A percentile compares a stretch with the other conserved stretches of the same genome.
phyloP scores from a whole-genome alignment of 1,139 yeast genomes.

The Saccharomyces hybrid region DNA sequence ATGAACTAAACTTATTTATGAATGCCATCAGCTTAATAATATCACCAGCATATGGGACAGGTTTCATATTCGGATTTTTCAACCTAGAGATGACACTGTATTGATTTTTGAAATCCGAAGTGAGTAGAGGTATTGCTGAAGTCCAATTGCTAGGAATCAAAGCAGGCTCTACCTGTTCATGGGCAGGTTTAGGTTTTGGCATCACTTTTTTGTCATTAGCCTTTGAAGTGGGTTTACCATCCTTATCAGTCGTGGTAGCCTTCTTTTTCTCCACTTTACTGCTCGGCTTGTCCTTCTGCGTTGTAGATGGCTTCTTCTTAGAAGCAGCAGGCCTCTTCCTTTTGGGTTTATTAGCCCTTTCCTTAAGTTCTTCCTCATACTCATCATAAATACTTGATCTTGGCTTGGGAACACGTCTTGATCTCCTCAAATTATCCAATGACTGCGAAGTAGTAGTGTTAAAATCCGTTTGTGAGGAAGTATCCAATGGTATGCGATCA shows the following conservation, averaged over 20 bases:
- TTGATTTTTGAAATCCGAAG: slow-evolving; percentile 25
- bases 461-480: neutral
- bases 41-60: slow-evolving; percentile 42
- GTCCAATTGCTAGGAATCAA: slow-evolving; percentile 21
- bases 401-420: slow-evolving; percentile 1
- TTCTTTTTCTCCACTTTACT: neutral
- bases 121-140: slow-evolving; percentile 23
- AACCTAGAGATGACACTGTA: slow-evolving; percentile 27
- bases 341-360: neutral
- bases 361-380: neutral
- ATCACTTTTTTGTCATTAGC: neutral
- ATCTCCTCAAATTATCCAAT: neutral
- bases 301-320: slow-evolving; percentile 2
- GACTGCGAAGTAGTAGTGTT: neutral
- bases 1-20: slow-evolving; percentile 38
- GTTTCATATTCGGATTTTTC: slow-evolving; percentile 28
- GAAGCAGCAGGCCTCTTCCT: slow-evolving; percentile 1
- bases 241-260: neutral
- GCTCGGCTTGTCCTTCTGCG: neutral
- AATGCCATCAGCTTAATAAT: slow-evolving; percentile 40
- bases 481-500: neutral
- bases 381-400: neutral
- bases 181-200: slow-evolving; percentile 2
- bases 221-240: neutral
- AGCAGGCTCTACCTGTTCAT: slow-evolving; percentile 15